phyloP scores from a whole-genome alignment of 768 basidiomycete species.

The Lanmaoa rubissima region DNA sequence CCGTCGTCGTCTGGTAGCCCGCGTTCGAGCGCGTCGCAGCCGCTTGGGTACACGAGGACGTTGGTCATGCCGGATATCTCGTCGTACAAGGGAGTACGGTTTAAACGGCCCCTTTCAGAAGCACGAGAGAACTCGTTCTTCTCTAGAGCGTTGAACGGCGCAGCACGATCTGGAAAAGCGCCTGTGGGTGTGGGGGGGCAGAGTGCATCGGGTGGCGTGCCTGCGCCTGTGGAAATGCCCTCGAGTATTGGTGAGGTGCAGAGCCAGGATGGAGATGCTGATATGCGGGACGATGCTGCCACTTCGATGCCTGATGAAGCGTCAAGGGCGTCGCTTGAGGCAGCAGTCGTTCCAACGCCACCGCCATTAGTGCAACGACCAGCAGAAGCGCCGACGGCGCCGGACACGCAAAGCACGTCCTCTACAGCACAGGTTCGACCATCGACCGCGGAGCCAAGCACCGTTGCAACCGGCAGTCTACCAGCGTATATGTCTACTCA shows the following conservation, averaged over 20 bases:
- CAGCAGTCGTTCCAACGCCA: neutral
- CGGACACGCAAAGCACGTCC: neutral
- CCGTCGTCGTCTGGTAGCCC: neutral
- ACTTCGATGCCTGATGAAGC: neutral
- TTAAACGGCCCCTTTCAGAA: slow-evolving; percentile 14
- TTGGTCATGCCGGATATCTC: slow-evolving; percentile 26
- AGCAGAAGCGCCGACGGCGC: neutral
- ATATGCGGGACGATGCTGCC: slow-evolving; percentile 6
- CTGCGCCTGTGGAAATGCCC: neutral
- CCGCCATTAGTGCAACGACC: neutral
- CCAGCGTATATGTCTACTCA: neutral
- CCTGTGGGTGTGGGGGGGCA: neutral
- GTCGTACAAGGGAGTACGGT: slow-evolving; percentile 20
- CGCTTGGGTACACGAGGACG: neutral
- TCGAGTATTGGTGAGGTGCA: neutral
- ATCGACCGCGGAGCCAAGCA: neutral
- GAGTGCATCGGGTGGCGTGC: neutral
- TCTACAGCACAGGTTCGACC: neutral
- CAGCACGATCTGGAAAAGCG: neutral
- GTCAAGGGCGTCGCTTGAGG: neutral
- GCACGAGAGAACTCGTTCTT: slow-evolving; percentile 22
- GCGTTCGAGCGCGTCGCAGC: neutral
- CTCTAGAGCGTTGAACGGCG: slow-evolving; percentile 20
- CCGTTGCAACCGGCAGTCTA: neutral
- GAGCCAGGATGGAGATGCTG: neutral